Conservation (phyloP, 495 filamentous ascomycete genomes). For the Penicillium cataractarum region DNA sequence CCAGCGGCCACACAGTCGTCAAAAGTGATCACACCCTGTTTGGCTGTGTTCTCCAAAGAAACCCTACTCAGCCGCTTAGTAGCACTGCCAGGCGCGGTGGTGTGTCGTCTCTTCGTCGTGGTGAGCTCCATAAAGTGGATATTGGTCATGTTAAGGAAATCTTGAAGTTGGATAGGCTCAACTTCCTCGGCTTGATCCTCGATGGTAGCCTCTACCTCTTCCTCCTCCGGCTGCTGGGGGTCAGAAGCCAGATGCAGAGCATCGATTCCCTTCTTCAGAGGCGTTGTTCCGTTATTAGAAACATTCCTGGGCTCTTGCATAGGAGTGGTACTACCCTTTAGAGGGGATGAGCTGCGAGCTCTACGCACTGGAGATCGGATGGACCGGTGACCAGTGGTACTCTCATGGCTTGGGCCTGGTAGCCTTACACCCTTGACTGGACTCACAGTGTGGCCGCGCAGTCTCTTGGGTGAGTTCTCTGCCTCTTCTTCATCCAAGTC, state of each 20-base stretch:
- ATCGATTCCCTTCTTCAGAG: slow-evolving; percentile 31
- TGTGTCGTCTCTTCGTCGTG: slow-evolving; percentile 89
- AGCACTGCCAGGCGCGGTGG: slow-evolving; percentile 63
- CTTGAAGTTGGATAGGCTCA: slow-evolving; percentile 81
- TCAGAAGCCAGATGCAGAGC: slow-evolving; percentile 31
- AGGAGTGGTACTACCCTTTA: slow-evolving; percentile 41
- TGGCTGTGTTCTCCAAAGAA: slow-evolving; percentile 50
- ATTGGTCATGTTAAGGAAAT: slow-evolving; percentile 92
- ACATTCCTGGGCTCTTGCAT: slow-evolving; percentile 28
- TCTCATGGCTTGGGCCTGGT: slow-evolving; percentile 66
- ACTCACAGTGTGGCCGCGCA: slow-evolving; percentile 72
- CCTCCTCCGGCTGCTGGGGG: slow-evolving; percentile 26
- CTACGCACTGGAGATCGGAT: slow-evolving; percentile 53
- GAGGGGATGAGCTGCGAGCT: slow-evolving; percentile 34
- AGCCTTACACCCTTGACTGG: slow-evolving; percentile 77
- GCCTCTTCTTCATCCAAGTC: slow-evolving; percentile 68
- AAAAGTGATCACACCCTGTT: slow-evolving; percentile 49
- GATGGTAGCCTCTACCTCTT: slow-evolving; percentile 11
- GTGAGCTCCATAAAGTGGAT: slow-evolving; percentile 97
- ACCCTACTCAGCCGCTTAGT: slow-evolving; percentile 41
- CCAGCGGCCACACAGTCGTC: slow-evolving; percentile 85
- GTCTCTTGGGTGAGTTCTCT: slow-evolving; percentile 65
- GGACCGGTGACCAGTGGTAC: too few relatives aligned
- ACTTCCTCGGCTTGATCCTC: slow-evolving; percentile 42
- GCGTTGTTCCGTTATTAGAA: slow-evolving; percentile 26